Conservation (phyloP, 1,139 yeast genomes). For the Zygoascus sp. region DNA sequence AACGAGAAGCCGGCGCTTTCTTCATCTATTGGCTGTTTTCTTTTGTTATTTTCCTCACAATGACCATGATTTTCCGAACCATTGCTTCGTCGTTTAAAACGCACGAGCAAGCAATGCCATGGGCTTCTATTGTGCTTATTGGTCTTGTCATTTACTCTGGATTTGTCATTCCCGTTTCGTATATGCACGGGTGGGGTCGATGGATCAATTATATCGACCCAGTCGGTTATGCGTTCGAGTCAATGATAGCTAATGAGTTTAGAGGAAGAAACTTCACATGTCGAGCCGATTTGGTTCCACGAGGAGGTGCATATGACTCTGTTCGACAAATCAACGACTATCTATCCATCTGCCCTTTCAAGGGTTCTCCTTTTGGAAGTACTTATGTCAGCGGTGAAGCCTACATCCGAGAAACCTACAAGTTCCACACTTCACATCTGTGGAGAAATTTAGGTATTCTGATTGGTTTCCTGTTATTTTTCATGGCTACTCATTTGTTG, state of each 20-base stretch:
- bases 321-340: constrained; percentile 21
- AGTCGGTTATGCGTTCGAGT: constrained; percentile 52
- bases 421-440: constrained; percentile 47
- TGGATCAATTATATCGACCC: constrained; percentile 61
- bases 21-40: constrained; percentile 52
- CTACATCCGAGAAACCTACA: constrained; percentile 40
- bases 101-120: constrained; percentile 57
- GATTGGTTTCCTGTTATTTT: constrained; percentile 51
- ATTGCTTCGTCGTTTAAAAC: constrained; percentile 55
- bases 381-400: constrained; percentile 46
- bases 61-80: constrained; percentile 57
- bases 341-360: constrained; percentile 44
- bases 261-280: constrained; percentile 49
- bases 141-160: constrained; percentile 56
- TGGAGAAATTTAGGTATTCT: constrained; percentile 67
- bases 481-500: constrained; percentile 43
- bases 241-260: constrained; percentile 56
- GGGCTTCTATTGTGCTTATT: constrained; percentile 53
- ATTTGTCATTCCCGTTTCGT: constrained; percentile 52
- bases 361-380: constrained; percentile 47
- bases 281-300: constrained; percentile 41
- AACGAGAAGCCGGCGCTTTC: constrained; percentile 56
- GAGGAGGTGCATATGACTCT: constrained; percentile 42
- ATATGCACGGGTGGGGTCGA: constrained; percentile 60
- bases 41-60: constrained; percentile 45